Conservation (phyloP, 2,329 filamentous ascomycete genomes). For the Teratosphaeria viscida region DNA sequence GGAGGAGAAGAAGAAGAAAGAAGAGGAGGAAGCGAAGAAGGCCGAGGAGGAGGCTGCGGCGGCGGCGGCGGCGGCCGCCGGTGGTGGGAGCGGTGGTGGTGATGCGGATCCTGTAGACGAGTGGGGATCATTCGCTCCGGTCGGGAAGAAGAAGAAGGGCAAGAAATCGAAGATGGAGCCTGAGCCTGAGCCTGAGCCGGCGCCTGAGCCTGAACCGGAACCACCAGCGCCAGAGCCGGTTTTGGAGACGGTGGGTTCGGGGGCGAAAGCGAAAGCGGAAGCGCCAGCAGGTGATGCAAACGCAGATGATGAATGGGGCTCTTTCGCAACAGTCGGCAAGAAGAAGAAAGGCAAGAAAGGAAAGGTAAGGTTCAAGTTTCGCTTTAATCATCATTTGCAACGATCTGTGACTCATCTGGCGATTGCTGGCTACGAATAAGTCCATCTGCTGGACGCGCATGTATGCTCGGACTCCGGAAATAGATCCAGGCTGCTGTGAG, state of each 20-base stretch:
- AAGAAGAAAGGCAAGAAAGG: conserved; percentile 22
- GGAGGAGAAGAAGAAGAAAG: conserved; percentile 26
- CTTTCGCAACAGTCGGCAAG: conserved; percentile 26
- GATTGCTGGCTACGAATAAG: not conserved
- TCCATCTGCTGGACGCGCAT: not conserved
- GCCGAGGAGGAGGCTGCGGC: not conserved
- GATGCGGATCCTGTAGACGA: conserved; percentile 21
- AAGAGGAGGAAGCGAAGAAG: conserved; percentile 24
- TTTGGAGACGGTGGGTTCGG: conserved; percentile 1
- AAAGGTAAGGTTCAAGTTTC: conserved; percentile 20
- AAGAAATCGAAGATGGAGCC: conserved; percentile 17
- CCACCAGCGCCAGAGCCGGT: conserved; percentile 8
- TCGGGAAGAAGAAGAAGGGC: conserved; percentile 26
- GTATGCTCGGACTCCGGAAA: not conserved
- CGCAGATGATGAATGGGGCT: conserved; percentile 28
- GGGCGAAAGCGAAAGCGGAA: conserved; percentile 12
- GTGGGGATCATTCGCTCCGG: conserved; percentile 28
- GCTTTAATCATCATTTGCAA: conserved; percentile 2
- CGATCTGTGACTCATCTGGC: not conserved
- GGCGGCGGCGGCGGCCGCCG: conserved; percentile 11
- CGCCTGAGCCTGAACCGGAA: not conserved
- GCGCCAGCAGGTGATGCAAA: conserved; percentile 17
- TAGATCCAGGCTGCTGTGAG: not conserved
- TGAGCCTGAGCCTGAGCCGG: conserved; percentile 7
- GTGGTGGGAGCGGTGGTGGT: conserved; percentile 9